A percentile compares a stretch with the other conserved stretches of the same genome.
These are phyloP conservation scores for Tylopilus sp. DNA, from an alignment of 768 basidiomycete genomes.

Conservation along the genomic window DNA sequence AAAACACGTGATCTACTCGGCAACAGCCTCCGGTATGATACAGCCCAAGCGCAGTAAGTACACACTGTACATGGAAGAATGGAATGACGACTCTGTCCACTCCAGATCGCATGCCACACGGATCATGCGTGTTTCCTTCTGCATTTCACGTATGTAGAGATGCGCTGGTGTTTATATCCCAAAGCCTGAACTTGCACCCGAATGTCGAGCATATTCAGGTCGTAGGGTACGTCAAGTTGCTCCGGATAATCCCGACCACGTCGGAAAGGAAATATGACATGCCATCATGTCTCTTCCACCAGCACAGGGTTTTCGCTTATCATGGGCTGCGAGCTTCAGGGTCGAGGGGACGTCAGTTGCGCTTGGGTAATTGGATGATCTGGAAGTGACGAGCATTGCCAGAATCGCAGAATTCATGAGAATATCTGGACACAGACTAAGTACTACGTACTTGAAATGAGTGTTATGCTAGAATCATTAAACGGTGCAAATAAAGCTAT, in stretches of 20 bases:
- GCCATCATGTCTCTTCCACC: not conserved
- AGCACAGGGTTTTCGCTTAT: slow-evolving; percentile 15
- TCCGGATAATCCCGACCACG: not conserved
- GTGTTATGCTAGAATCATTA: slow-evolving; percentile 31
- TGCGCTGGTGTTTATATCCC: not conserved
- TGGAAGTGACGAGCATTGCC: slow-evolving; percentile 5
- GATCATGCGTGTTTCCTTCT: slow-evolving; percentile 20
- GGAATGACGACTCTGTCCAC: not conserved
- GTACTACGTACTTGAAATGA: slow-evolving; percentile 21
- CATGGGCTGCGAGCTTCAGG: slow-evolving; percentile 4
- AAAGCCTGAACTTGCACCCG: slow-evolving; percentile 5
- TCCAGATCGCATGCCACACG: slow-evolving; percentile 16
- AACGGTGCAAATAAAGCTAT: slow-evolving; percentile 26
- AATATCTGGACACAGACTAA: slow-evolving; percentile 6
- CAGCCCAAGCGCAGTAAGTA: not conserved
- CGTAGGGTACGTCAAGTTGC: slow-evolving; percentile 1
- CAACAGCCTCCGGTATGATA: too few species aligned
- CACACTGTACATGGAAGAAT: not conserved
- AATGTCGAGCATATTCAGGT: slow-evolving; percentile 1
- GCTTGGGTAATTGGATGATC: not conserved
- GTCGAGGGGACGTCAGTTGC: slow-evolving; percentile 12
- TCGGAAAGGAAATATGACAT: slow-evolving; percentile 1
- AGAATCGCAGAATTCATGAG: slow-evolving; percentile 4
- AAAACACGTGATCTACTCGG: slow-evolving; percentile 18
- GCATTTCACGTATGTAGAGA: not conserved